Evolutionary conservation across 768 basidiomycete genomes (phyloP), one percentile per base, ranked within the genome.

Genomic region (Clitopilus passeckerianus): DNA sequence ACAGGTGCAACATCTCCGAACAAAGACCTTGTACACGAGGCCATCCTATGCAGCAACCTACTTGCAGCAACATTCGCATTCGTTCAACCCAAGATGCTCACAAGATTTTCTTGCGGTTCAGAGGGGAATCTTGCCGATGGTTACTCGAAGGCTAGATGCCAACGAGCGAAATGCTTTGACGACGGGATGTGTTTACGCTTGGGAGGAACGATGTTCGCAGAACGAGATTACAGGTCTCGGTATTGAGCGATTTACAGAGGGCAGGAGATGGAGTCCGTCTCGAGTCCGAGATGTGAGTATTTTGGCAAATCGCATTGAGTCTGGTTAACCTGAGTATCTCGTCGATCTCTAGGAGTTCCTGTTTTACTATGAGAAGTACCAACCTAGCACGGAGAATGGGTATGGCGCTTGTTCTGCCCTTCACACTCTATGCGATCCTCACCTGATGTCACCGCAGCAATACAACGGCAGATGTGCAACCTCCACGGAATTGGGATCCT

Each of bases 161-260:
- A 87, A 90, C 65, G 91, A 93, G 67, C 83, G 87, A 52, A 75
- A 78, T 16, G 83, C 84, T 2, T 72, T 88, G 58, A 67, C 71
- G 23, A 76, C 81, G 15, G 83, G 83, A 15, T 83, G 81, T 60
- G 75, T 79, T 68, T 90, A 80, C 71, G 82, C 77, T 64, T 86
- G 90, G 90, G 90, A 91, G 73, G 90, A 91, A 67, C 78, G 89
- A 53, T 83, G 84, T 22, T 86, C 89, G 15, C 84, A 86, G 64
- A 82, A 82, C 22, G 90, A 90, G 70, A 83, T 89, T 14, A 89
- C 87, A 2, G 89, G 90, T 14, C 78, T 90, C 33, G 88, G 89
- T 30, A 93, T 93, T 67, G 91, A 93, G 67, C 82, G 91, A 27
- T 93, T 91, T 72, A 93, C 91, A 4, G 91, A 93, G 69, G 91